Base-by-base conservation (phyloP, 352 stramenopile species). In the Globisporangium paddicum region DNA sequence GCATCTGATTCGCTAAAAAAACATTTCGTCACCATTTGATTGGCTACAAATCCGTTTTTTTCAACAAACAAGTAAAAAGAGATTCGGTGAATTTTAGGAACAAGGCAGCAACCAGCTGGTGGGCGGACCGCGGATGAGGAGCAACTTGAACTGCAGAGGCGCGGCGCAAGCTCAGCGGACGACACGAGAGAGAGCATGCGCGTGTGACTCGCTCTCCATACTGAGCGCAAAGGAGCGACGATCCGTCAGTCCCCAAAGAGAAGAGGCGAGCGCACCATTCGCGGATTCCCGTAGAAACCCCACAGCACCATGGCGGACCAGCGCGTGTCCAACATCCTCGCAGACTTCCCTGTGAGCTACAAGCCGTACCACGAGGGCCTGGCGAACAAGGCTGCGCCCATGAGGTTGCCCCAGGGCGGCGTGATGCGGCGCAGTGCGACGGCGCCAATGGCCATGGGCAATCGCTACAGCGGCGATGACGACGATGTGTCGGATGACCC, bases 401-500 rank as follows among this genome's bases (percentile, higher is more conserved):
- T 2, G 18, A 14, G 16, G 26, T 52, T n/a, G n/a, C 28, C 28
- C 28, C 28, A 32, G 28, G 28, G 28, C 6, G 28, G 28, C 6
- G 3, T 28, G 8, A 28, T 40, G 47, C 47, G 47, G 18, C 47
- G 38, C 8, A 53, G 47, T 28, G 47, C n/a, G n/a, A n/a, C n/a
- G n/a, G n/a, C 28, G 28, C 47, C 47, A 14, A 40, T 53, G 16
- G 47, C 26, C n/a, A 64, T 59, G 49, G 54, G 58, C 58, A 67
- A 41, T 35, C 53, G 45, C 59, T 69, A 45, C 48, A 71, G 51
- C 68, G 47, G 23, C 30, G 73, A 81, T 50, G 73, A 86, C 41
- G 77, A 91, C 57, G 79, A 88, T 42, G 73, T 79, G 41, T 86
- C 73, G 57, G 79, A 88, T 58, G 77, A 88, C 53, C 79, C 79